These are phyloP conservation scores for Euphorbia celastroides DNA, from an alignment of 441 rosid genomes.

Conservation along the genomic window DNA sequence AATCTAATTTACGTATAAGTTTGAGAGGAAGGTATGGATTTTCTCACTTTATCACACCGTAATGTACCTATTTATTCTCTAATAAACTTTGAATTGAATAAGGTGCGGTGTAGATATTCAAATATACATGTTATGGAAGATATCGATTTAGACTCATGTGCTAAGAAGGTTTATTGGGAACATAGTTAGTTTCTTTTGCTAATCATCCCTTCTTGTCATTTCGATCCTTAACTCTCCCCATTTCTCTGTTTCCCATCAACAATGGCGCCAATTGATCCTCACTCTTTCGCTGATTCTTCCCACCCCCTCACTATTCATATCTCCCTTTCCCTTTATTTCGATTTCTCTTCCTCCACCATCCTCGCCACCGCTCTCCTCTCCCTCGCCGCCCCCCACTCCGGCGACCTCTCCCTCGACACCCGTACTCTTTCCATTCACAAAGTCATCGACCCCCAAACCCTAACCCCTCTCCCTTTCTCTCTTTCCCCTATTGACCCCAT, in stretches of 20 bases:
- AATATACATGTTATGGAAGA: no score
- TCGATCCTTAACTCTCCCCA: neutral
- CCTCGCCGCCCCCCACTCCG: constrained; percentile 44
- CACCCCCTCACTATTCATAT: constrained; percentile 65
- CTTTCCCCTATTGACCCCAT: constrained; percentile 45
- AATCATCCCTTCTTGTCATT: neutral
- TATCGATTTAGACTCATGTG: no score
- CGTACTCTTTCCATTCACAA: constrained; percentile 49
- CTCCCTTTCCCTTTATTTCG: constrained; percentile 66
- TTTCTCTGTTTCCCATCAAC: neutral
- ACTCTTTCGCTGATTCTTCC: constrained; percentile 66
- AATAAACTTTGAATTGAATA: no score
- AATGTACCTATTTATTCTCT: no score
- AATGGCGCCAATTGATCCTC: constrained; percentile 81
- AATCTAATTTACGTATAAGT: no score
- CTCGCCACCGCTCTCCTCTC: constrained; percentile 70
- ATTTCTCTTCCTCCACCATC: constrained; percentile 67
- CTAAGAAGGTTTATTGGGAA: no score
- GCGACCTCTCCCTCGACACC: constrained; percentile 60
- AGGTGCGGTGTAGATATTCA: no score
- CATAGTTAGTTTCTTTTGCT: no score
- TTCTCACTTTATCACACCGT: no score
- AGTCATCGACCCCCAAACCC: constrained; percentile 44
- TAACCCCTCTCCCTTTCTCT: constrained; percentile 35
- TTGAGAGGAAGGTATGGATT: no score